These are phyloP conservation scores for Heritiera fomes DNA, from an alignment of 345 rosid species.

Conservation along the genomic window DNA sequence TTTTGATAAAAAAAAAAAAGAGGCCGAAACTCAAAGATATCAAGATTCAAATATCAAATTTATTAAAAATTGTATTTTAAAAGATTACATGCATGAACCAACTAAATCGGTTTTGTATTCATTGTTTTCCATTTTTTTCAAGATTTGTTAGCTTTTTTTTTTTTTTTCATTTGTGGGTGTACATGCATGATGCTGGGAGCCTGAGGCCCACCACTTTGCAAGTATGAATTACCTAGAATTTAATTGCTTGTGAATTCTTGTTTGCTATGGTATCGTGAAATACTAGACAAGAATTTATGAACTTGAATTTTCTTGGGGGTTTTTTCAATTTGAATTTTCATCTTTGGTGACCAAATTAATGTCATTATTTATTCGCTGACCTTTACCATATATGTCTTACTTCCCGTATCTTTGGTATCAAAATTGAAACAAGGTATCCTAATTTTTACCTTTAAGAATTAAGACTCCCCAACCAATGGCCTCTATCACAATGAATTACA, in stretches of 20 bases:
- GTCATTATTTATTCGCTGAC: neutral
- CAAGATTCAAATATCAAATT: no score
- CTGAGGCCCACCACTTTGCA: neutral
- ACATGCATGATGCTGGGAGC: neutral
- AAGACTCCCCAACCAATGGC: neutral
- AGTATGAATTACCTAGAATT: neutral
- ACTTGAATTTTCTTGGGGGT: neutral
- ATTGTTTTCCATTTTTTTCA: no score
- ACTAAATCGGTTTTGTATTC: no score
- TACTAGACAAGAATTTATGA: neutral
- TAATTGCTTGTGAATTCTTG: neutral
- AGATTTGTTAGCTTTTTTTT: neutral
- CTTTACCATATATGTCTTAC: neutral
- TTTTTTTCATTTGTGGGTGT: neutral
- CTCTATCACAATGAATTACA: conserved; percentile 10
- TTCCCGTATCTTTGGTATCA: neutral
- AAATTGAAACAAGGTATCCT: neutral
- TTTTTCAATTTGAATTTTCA: neutral
- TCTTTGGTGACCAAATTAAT: conserved; percentile 2
- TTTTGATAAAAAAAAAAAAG: no score
- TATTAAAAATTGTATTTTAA: no score
- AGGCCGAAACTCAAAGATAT: no score
- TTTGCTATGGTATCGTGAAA: neutral
- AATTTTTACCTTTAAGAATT: neutral
- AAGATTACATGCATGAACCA: no score